Evolutionary conservation across 2,329 filamentous ascomycete species (phyloP).

Genomic region (Claviceps pazoutovae): DNA sequence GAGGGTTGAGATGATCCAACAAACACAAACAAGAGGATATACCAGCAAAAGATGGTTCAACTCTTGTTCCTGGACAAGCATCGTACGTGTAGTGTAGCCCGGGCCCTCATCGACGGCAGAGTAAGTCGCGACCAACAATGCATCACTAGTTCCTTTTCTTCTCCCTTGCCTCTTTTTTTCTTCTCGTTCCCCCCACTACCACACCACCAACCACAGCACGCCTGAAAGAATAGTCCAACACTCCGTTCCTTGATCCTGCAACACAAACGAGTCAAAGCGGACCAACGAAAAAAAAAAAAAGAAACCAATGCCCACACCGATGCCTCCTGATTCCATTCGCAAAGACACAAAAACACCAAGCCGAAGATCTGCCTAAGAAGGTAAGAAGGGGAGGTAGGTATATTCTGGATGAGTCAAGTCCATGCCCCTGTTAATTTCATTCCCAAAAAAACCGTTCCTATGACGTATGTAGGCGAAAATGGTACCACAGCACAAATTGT

Average conservation of each 20-base stretch:
- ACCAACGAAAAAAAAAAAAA: slow-evolving; percentile 9
- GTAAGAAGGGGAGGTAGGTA: slow-evolving; percentile 5
- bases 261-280: background rate
- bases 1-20: too few species aligned
- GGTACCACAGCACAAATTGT: slow-evolving; percentile 10
- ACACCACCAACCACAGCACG: slow-evolving; percentile 18
- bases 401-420: slow-evolving; percentile 23
- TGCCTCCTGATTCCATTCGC: slow-evolving; percentile 20
- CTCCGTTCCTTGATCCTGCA: slow-evolving; percentile 20
- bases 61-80: too few species aligned
- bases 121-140: background rate
- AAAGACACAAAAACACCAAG: slow-evolving; percentile 18
- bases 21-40: too few species aligned
- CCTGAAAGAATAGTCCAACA: slow-evolving; percentile 25
- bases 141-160: background rate
- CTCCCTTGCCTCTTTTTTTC: slow-evolving; percentile 19
- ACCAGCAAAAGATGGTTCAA: too few species aligned
- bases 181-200: slow-evolving; percentile 25
- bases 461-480: slow-evolving; percentile 8
- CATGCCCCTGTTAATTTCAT: slow-evolving; percentile 29
- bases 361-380: slow-evolving; percentile 24
- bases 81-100: too few species aligned
- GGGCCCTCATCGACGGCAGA: too few species aligned
- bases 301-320: slow-evolving; percentile 22
- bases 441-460: slow-evolving; percentile 26